Evolutionary conservation across 768 basidiomycete genomes (phyloP), one percentile per base, ranked within the genome.

Genomic region (Tulasnella calospora): DNA sequence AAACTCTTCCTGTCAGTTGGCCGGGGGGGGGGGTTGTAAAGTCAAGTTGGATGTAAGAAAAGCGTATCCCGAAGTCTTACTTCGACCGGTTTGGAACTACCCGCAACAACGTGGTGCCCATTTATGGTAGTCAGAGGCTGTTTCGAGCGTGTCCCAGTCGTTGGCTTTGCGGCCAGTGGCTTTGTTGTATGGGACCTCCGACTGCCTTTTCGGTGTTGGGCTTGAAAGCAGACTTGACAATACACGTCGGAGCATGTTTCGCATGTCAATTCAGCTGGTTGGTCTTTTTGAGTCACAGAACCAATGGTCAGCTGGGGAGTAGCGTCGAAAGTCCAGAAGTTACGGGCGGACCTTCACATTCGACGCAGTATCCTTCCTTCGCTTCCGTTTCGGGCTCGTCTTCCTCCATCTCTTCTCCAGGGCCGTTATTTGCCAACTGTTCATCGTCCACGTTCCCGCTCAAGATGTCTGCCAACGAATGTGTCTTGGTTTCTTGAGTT

Each of bases 171-270:
- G 17, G 82, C 80, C 44, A 93, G 81, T 51, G 89, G 85, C 80
- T 87, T 91, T 19, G 86, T 85, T 8, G 84, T 82, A 83, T 95
- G 94, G 47, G 83, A 83, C 83, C 91, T 94, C 72, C 94, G 87
- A 2, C 90, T 87, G 10, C 94, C 94, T 81, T 95, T 95, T 71
- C 94, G 86, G 83, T 95, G 94, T 82, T 93, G 93, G 0, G 94
- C 89, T 13, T 92, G 89, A 83, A 92, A 95, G 86, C 94, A 95
- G 33, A 95, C 94, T 82, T 94, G 92, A 79, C 94, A 95, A 82
- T 90, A 95, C 27, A 86, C 83, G 82, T 95, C 94, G 3, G 82
- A 85, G 83, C 94, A 95, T 15, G 88, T 87, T 82, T 91, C 89
- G 82, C 94, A 95, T 73, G 86, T 83, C 30, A 95, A 81, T 82